These are phyloP conservation scores for Actinomortierella wolfii DNA, from an alignment of 371 early-diverging fungal species.

Conservation along the genomic window DNA sequence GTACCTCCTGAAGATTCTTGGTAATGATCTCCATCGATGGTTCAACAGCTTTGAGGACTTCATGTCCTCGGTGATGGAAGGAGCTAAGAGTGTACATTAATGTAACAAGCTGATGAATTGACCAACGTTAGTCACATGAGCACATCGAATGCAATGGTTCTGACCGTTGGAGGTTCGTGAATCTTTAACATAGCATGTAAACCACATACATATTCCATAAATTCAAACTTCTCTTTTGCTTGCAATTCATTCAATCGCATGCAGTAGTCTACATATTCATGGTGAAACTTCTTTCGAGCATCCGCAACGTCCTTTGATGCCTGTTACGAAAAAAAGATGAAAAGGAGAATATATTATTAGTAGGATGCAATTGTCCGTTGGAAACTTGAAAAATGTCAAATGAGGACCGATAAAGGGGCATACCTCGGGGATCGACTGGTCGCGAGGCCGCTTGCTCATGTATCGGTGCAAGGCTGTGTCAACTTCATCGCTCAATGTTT, in stretches of 20 bases:
- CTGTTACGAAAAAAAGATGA: constrained; percentile 18
- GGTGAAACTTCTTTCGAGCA: constrained; percentile 63
- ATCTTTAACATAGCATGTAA: background rate
- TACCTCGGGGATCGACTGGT: constrained; percentile 64
- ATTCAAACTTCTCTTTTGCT: constrained; percentile 72
- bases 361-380: no score
- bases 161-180: background rate
- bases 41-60: constrained; percentile 31
- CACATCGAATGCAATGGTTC: constrained; percentile 2
- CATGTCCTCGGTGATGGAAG: constrained; percentile 39
- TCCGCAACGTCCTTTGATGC: constrained; percentile 64
- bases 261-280: constrained; percentile 69
- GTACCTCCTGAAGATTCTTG: constrained; percentile 37
- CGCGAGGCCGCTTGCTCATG: constrained; percentile 66
- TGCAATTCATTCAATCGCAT: constrained; percentile 69
- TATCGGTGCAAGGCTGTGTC: constrained; percentile 63
- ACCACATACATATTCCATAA: constrained; percentile 71
- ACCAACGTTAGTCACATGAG: background rate
- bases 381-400: no score
- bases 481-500: constrained; percentile 68
- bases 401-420: no score
- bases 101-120: constrained; percentile 26
- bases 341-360: background rate
- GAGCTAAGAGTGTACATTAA: constrained; percentile 48
- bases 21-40: constrained; percentile 40